phyloP scores from a whole-genome alignment of 2,329 filamentous ascomycete genomes.

The Epichloe coenophiala region DNA sequence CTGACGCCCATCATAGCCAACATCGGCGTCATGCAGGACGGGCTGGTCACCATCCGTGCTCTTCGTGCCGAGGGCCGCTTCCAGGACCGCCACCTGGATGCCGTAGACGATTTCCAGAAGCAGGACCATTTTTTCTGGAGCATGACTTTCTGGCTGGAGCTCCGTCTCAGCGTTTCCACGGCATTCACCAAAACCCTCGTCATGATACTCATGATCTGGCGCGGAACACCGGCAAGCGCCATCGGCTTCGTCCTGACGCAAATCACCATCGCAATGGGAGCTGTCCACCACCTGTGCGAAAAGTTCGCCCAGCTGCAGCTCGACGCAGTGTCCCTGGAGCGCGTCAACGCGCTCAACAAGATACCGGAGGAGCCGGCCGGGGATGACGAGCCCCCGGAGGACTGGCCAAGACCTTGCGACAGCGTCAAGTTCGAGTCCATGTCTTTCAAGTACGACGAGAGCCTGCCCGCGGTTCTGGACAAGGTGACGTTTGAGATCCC shows the following conservation, averaged over 20 bases:
- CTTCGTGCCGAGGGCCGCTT: conserved; percentile 70
- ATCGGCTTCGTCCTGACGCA: conserved; percentile 69
- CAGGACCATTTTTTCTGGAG: conserved; percentile 97
- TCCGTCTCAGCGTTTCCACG: conserved; percentile 50
- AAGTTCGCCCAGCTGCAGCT: conserved; percentile 78
- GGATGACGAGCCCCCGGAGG: conserved; percentile 56
- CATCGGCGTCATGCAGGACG: conserved; percentile 76
- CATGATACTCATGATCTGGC: conserved; percentile 61
- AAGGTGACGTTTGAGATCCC: conserved; percentile 62
- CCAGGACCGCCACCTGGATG: conserved; percentile 63
- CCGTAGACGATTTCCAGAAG: conserved; percentile 80
- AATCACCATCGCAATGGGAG: conserved; percentile 21
- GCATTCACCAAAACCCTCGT: conserved; percentile 61
- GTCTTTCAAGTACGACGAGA: conserved; percentile 65
- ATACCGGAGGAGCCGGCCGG: conserved; percentile 64
- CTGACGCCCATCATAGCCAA: conserved; percentile 83
- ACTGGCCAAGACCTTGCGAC: conserved; percentile 62
- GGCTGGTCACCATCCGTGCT: conserved; percentile 73
- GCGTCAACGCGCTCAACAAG: conserved; percentile 68
- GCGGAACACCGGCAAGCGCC: conserved; percentile 61
- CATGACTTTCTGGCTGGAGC: conserved; percentile 72
- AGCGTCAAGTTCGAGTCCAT: conserved; percentile 66
- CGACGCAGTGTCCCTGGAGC: conserved; percentile 82
- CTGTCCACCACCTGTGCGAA: conserved; percentile 48
- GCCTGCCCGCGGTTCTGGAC: conserved; percentile 58